These are phyloP conservation scores for Zygotorulaspora sp. DNA, from an alignment of 805 yeast genomes.

Conservation along the genomic window DNA sequence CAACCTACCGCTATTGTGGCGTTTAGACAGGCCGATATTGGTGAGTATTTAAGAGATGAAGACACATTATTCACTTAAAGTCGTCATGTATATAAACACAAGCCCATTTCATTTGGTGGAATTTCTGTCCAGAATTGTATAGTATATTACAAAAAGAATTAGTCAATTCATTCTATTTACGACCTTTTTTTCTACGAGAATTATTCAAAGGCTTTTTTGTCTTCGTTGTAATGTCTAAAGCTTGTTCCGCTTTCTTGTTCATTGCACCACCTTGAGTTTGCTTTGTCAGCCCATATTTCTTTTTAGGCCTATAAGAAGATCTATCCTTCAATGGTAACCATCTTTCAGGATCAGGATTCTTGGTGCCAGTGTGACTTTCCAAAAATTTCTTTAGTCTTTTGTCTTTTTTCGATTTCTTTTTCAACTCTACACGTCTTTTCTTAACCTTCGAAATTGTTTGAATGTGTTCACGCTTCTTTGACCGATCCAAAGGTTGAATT, in stretches of 20 bases:
- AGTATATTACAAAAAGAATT: constrained; percentile 7
- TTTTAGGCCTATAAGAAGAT: constrained; percentile 74
- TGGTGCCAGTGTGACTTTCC: constrained; percentile 30
- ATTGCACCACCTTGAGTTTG: constrained; percentile 65
- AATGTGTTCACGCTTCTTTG: constrained; percentile 14
- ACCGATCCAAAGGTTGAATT: constrained; percentile 18
- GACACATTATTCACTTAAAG: constrained; percentile 81
- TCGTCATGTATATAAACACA: background rate
- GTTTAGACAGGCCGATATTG: constrained; percentile 95
- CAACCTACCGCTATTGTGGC: constrained; percentile 95
- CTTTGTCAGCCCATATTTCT: constrained; percentile 43
- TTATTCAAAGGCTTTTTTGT: constrained; percentile 6
- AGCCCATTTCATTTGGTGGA: background rate
- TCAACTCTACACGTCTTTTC: constrained; percentile 32
- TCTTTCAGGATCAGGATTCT: constrained; percentile 63
- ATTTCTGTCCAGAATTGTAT: constrained; percentile 5
- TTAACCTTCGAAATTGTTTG: constrained; percentile 14
- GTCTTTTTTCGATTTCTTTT: constrained; percentile 19
- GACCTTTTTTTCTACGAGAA: constrained; percentile 23
- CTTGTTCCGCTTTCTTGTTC: constrained; percentile 34
- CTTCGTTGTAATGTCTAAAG: constrained; percentile 20
- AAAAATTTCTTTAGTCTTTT: constrained; percentile 24
- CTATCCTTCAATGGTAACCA: constrained; percentile 91
- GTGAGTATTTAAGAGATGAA: constrained; percentile 96
- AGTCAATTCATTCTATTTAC: constrained; percentile 14